Base-by-base conservation (phyloP, 75 land plant genomes). In the Selaginella moellendorffii region DNA sequence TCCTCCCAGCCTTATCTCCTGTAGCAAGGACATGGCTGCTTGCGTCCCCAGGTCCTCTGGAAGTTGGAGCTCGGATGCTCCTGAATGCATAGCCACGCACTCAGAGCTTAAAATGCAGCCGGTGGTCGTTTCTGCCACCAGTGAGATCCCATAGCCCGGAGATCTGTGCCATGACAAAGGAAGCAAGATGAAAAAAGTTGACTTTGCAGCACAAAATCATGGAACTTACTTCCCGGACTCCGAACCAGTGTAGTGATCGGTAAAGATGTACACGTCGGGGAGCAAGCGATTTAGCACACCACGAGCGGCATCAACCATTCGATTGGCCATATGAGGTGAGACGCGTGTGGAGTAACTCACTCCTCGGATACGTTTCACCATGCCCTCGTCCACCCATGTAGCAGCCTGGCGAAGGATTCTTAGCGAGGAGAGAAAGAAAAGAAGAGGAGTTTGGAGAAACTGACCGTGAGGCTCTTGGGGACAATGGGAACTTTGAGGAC, bases 351-450 rank as follows among this genome's bases (percentile, higher is more conserved):
- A 83, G 54, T 84, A 95, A 14, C 82, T 71, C 52, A 86, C 80
- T 26, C 99, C 97, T 63, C 99, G 71, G 25, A 95, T 85, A 22
- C 91, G 78, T 68, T 90, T 95, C 67, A 90, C 97, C 92, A 90
- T 80, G 20, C 99, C 99, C 54, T 77, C 92, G 69, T 90, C 99
- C 22, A 77, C 72, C 91, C 92, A 84, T 1, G 64, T 71, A n/a
- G 78, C 79, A 9, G 99, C 82, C 97, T 86, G 76, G 56, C 58
- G 46, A 5, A 36, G 14, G 5, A 36, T 36, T 5, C 46, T 5
- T 14, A 36, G 5, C 5, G 5, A 36, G 5, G 14, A 36, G 5
- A 36, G n/a, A 36, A 14, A 5, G 46, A 36, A 36, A 5, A 5
- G n/a, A 2, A 20, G 60, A 24, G 14, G 9, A 24, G 19, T 18